phyloP scores from a whole-genome alignment of 164 flowering plant genomes.

The grape (Vitis vinifera) region DNA sequence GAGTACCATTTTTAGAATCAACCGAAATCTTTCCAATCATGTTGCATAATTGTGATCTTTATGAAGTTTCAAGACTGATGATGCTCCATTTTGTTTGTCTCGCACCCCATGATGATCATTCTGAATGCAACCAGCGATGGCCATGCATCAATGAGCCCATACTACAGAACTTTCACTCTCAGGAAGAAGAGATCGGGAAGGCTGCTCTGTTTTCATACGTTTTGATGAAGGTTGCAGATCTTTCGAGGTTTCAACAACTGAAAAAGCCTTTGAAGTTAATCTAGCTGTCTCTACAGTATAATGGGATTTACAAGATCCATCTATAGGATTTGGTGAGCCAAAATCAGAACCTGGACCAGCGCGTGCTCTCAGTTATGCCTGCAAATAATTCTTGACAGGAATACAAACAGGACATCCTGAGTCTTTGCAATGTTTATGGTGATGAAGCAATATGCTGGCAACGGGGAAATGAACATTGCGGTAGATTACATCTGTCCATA shows the following conservation, averaged over 20 bases:
- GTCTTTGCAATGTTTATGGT: conserved; percentile 49
- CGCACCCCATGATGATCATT: too few relatives aligned
- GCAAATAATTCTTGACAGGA: conserved; percentile 48
- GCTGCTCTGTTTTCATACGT: conserved; percentile 60
- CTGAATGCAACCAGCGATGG: too few relatives aligned
- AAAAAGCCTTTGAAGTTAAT: conserved; percentile 22
- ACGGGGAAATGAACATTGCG: conserved; percentile 37
- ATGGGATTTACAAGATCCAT: conserved; percentile 34
- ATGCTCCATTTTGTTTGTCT: too few relatives aligned
- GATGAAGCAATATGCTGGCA: conserved; percentile 53
- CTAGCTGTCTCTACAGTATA: conserved; percentile 30
- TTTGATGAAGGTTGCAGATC: conserved; percentile 46
- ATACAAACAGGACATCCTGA: conserved; percentile 75
- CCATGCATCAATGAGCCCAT: too few relatives aligned
- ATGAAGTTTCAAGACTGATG: too few relatives aligned
- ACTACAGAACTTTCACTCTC: conserved; percentile 29
- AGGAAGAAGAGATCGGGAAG: conserved; percentile 28
- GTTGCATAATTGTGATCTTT: too few relatives aligned
- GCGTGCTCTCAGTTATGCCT: conserved; percentile 24
- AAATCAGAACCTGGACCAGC: conserved; percentile 29
- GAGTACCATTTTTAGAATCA: too few relatives aligned
- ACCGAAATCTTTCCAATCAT: too few relatives aligned
- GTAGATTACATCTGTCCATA: too few relatives aligned
- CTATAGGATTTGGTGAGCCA: not conserved
- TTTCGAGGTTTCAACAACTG: conserved; percentile 17